Conservation (phyloP, 345 rosid genomes). For the Sonneratia caseolaris region DNA sequence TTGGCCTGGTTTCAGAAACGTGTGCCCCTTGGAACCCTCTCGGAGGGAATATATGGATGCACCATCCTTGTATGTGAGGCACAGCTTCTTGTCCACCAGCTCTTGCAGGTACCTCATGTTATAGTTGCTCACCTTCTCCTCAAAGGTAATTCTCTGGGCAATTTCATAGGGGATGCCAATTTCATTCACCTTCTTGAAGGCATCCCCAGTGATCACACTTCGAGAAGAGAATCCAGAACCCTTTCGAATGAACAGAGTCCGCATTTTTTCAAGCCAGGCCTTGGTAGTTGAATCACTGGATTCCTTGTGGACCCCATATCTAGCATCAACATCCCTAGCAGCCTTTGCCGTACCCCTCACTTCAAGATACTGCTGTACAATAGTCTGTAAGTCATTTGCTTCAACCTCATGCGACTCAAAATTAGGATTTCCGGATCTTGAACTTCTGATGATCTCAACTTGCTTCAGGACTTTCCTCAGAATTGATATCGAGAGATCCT, state of each 20-base stretch:
- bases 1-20: conserved; percentile 69
- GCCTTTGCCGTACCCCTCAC: conserved; percentile 76
- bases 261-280: conserved; percentile 90
- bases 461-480: conserved; percentile 74
- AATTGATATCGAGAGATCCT: conserved; percentile 77
- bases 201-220: conserved; percentile 93
- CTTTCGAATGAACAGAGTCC: conserved; percentile 73
- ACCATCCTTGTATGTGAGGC: conserved; percentile 71
- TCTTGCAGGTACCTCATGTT: conserved; percentile 52
- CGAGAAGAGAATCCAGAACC: conserved; percentile 96
- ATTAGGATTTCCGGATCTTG: conserved; percentile 73
- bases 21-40: conserved; percentile 89
- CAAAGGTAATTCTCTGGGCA: conserved; percentile 81
- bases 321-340: conserved; percentile 46
- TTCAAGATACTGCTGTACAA: conserved; percentile 65
- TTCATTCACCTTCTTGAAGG: conserved; percentile 62
- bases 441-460: conserved; percentile 51
- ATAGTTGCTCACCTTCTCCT: conserved; percentile 72
- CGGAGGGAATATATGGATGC: conserved; percentile 62
- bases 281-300: conserved; percentile 55
- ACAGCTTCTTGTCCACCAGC: conserved; percentile 62
- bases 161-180: conserved; percentile 81
- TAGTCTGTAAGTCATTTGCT: conserved; percentile 55
- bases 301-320: conserved; percentile 50
- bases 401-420: conserved; percentile 78